A percentile compares a stretch with the other conserved stretches of the same genome.
Evolutionary conservation across 352 stramenopile species (phyloP).

Genomic region (Pythium monospermum): DNA sequence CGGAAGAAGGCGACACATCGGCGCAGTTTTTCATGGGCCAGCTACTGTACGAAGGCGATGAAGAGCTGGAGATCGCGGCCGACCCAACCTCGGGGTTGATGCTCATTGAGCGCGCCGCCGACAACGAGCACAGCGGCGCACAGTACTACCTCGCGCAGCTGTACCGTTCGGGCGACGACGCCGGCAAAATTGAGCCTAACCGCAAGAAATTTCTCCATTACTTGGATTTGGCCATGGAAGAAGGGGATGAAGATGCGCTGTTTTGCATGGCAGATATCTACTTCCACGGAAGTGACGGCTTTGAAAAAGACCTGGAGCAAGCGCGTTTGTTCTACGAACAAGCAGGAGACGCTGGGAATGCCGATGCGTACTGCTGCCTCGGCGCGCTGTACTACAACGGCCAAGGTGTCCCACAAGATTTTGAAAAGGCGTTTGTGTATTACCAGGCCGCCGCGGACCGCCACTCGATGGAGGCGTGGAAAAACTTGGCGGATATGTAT

Average conservation of each 20-base stretch:
- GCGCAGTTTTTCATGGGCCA: constrained; percentile 87
- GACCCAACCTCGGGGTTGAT: constrained; percentile 62
- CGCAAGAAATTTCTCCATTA: constrained; percentile 54
- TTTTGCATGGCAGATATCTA: constrained; percentile 88
- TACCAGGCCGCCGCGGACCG: constrained; percentile 83
- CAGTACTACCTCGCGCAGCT: constrained; percentile 83
- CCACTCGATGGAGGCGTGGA: constrained; percentile 83
- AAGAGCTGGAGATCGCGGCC: constrained; percentile 57
- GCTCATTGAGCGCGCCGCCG: constrained; percentile 72
- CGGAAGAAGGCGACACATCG: constrained; percentile 67
- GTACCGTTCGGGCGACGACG: constrained; percentile 75
- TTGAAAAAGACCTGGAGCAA: constrained; percentile 65
- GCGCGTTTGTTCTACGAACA: constrained; percentile 64
- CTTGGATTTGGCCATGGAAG: constrained; percentile 57
- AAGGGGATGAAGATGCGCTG: constrained; percentile 60
- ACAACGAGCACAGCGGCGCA: constrained; percentile 62
- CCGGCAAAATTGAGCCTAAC: constrained; percentile 38
- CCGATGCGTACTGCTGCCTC: constrained; percentile 76
- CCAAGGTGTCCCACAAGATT: constrained; percentile 62
- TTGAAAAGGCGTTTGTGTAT: constrained; percentile 76
- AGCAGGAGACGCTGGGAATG: constrained; percentile 56
- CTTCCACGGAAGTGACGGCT: constrained; percentile 76
- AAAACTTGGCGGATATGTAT: constrained; percentile 88
- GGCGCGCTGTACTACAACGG: constrained; percentile 79
- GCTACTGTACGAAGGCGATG: constrained; percentile 68